Conservation (phyloP, 257 asterid species). For the Ligustrum vulgare region DNA sequence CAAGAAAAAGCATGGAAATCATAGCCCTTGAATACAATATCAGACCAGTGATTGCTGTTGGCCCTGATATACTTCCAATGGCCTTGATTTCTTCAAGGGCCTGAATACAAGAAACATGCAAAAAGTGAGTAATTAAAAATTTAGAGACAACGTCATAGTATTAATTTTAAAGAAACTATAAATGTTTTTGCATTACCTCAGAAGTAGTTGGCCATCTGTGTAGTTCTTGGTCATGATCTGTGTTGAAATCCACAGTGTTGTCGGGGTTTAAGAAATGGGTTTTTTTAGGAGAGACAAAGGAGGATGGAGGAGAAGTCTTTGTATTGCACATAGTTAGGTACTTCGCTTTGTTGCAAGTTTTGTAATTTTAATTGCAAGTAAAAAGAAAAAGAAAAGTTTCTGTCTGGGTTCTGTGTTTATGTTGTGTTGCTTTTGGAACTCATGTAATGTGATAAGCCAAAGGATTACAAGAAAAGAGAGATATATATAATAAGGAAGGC, state of each 20-base stretch:
- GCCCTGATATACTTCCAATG: conserved; percentile 78
- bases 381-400: background rate
- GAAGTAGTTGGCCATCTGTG: background rate
- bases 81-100: conserved; percentile 78
- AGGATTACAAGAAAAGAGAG: background rate
- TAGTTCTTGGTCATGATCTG: background rate
- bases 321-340: background rate
- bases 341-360: background rate
- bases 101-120: conserved; percentile 30
- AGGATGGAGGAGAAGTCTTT: background rate
- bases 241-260: background rate
- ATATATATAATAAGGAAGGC: background rate
- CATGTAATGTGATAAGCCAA: background rate
- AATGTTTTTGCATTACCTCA: background rate
- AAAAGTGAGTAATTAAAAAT: background rate
- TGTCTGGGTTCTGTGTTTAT: background rate
- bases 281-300: background rate
- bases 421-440: background rate
- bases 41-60: conserved; percentile 76
- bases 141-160: background rate
- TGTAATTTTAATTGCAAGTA: background rate
- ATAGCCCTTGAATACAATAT: conserved; percentile 78
- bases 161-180: background rate
- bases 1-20: conserved; percentile 94
- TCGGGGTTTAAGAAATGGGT: background rate